Base-by-base conservation (phyloP, 495 filamentous ascomycete genomes). In the Tuber calosporum region DNA sequence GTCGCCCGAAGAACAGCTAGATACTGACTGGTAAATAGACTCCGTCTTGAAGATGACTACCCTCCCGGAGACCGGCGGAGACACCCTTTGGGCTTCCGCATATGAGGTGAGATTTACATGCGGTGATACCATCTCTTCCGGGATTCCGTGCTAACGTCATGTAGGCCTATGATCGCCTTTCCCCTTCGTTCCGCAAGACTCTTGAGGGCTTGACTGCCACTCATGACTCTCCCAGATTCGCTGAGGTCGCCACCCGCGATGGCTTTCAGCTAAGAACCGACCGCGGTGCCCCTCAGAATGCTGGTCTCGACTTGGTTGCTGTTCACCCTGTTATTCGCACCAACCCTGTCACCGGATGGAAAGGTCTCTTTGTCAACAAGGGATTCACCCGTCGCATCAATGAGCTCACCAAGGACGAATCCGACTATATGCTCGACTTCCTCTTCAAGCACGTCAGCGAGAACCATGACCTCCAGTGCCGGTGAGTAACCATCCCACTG, bases 341-440 rank as follows among this genome's bases (percentile, higher is more conserved):
- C n/a, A 92, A 94, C 81, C 91, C 92, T 0, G 89, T 93, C 0
- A 92, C 91, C 0, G 91, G 91, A 2, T 93, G 91, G 91, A 92
- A 92, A 81, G 62, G 69, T 26, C 83, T 94, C 20, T 93, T 89
- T 78, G 89, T 87, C 2, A 86, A 90, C 38, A 89, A 89, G 66
- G 85, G 85, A 19, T 89, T 91, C 82, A 84, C 88, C 2, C 82
- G 87, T 76, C 81, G 85, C 30, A 90, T 93, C 83, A 88, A 93
- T 81, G 92, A 86, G 7, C 80, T 94, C 38, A 85, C 86, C 0
- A 85, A 88, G n/a, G 83, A 86, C 20, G 92, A 94, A 84, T 88
- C 86, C 71, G 81, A 84, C n/a, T 77, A 85, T 58, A 82, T 93
- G 40, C 83, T 93, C 19, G 79, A 87, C 22, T 89, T 87, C 87